Percentiles rank a stretch among this genome's conserved stretches.
These are phyloP conservation scores for Massariosphaeria phaeospora DNA, from an alignment of 495 filamentous ascomycete genomes.

Conservation along the genomic window DNA sequence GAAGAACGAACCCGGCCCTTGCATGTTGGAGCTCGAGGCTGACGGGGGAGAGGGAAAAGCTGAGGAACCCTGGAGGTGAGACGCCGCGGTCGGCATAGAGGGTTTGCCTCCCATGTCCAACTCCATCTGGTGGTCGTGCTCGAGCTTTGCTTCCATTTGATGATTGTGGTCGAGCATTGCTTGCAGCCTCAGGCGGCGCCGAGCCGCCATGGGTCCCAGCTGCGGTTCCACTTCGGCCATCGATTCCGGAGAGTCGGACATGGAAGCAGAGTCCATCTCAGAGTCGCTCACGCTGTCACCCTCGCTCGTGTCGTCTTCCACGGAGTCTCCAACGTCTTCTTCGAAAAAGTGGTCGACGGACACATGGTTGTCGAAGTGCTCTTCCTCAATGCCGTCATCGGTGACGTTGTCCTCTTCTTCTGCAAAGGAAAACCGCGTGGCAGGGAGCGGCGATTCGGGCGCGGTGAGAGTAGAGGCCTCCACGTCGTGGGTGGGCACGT, in stretches of 20 bases:
- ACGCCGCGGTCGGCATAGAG: background rate
- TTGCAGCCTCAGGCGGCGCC: background rate
- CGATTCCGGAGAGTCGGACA: background rate
- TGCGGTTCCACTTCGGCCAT: no score
- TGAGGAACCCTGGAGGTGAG: no score
- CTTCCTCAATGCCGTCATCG: background rate
- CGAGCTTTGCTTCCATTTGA: background rate
- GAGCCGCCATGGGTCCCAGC: no score
- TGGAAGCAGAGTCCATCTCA: background rate
- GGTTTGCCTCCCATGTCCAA: background rate
- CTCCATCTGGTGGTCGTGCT: background rate
- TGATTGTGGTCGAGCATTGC: background rate
- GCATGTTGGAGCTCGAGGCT: no score
- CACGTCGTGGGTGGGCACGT: no score
- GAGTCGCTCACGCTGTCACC: conserved; percentile 6
- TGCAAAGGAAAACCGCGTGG: background rate
- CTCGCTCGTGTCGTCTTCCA: background rate
- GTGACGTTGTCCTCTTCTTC: background rate
- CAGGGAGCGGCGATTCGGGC: no score
- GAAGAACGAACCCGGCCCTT: no score
- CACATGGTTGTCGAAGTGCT: background rate
- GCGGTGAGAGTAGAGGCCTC: background rate
- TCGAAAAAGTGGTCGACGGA: background rate
- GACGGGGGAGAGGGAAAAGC: no score
- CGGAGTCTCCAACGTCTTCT: background rate